Conservation (phyloP, 371 early-diverging fungal genomes). For the Mortierella sp. region DNA sequence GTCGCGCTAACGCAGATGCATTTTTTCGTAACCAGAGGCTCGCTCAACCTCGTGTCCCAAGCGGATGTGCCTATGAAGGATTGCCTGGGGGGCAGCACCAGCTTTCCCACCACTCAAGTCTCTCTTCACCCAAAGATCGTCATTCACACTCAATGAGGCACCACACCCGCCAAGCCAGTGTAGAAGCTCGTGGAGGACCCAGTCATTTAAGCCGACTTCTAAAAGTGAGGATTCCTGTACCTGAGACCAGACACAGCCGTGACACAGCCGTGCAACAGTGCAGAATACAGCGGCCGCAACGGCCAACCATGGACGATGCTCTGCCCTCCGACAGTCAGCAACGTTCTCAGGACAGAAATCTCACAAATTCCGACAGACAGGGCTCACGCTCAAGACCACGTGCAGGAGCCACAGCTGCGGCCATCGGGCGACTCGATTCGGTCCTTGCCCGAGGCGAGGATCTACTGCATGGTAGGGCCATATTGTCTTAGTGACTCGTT, state of each 20-base stretch:
- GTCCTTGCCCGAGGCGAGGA: slow-evolving; percentile 46
- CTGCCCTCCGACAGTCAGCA: neutral
- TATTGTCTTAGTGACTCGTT: neutral
- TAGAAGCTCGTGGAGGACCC: neutral
- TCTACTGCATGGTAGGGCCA: slow-evolving; percentile 34
- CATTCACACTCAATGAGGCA: slow-evolving; percentile 8
- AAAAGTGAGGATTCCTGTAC: slow-evolving; percentile 9
- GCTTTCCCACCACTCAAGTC: too few relatives aligned
- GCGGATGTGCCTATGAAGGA: too few relatives aligned
- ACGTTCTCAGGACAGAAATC: slow-evolving; percentile 7
- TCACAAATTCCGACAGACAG: slow-evolving; percentile 11
- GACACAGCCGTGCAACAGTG: neutral
- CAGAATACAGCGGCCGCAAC: slow-evolving; percentile 2
- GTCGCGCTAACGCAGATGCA: too few relatives aligned
- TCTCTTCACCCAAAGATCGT: slow-evolving; percentile 1
- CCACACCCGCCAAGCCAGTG: neutral
- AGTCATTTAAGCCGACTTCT: neutral
- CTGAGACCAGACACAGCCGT: neutral
- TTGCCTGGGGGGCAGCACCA: too few relatives aligned
- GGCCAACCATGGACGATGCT: slow-evolving; percentile 10
- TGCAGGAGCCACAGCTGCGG: slow-evolving; percentile 48
- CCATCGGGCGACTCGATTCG: slow-evolving; percentile 42
- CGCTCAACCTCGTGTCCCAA: too few relatives aligned
- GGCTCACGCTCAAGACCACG: slow-evolving; percentile 38
- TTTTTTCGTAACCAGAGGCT: too few relatives aligned